A percentile compares a stretch with the other conserved stretches of the same genome.
Conservation (phyloP, 2,329 filamentous ascomycete species). For the Claviceps spartinae region DNA sequence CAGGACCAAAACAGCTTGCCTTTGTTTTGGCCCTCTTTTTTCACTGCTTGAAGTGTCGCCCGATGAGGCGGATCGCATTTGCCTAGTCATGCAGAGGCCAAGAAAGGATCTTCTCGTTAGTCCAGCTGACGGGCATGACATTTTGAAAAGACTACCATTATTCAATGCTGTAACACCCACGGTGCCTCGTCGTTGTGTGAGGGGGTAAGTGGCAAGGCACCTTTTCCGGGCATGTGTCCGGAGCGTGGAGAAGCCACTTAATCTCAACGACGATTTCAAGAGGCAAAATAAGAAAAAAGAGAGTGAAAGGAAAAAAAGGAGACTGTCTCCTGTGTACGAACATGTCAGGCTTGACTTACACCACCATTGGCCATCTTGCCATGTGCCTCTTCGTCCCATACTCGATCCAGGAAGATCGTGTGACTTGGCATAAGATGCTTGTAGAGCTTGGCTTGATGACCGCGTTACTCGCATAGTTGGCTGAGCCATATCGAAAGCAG, state of each 20-base stretch:
- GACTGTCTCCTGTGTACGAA: background rate
- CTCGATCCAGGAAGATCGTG: constrained; percentile 13
- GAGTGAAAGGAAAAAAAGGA: background rate
- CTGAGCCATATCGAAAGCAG: background rate
- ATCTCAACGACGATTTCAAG: background rate
- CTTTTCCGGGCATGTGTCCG: background rate
- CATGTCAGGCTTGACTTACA: constrained; percentile 15
- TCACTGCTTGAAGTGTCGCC: constrained; percentile 23
- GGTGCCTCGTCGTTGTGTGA: background rate
- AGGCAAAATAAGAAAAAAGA: background rate
- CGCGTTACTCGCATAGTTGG: constrained; percentile 1
- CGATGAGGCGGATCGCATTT: constrained; percentile 28
- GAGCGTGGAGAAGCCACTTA: background rate
- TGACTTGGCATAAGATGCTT: constrained; percentile 1
- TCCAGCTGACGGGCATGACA: background rate
- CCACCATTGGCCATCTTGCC: constrained; percentile 21
- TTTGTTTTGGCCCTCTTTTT: constrained; percentile 24
- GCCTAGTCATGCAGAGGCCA: constrained; percentile 15
- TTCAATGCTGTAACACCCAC: background rate
- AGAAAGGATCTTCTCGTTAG: background rate
- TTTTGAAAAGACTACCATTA: background rate
- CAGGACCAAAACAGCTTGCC: constrained; percentile 31
- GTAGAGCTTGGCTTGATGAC: background rate
- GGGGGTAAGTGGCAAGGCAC: background rate
- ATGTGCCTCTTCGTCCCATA: constrained; percentile 21